Base-by-base conservation (phyloP, 352 stramenopile species). In the Phytophthora vignae region DNA sequence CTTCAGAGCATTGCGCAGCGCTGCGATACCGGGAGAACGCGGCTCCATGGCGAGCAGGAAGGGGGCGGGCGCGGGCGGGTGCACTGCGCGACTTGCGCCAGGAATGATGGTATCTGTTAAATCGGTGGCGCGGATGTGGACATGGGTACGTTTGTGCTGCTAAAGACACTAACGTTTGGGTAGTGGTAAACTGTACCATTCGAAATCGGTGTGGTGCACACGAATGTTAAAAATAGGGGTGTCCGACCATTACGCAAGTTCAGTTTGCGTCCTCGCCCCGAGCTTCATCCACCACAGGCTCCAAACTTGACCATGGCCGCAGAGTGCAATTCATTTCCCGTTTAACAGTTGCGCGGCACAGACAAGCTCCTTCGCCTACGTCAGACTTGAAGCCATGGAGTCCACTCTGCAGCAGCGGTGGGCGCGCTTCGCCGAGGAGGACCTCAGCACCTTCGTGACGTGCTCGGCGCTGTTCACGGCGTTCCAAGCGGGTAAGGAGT, bases 401-500 rank as follows among this genome's bases (percentile, higher is more conserved):
- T 55, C 64, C 10, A 54, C 76, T 0, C 40, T 78, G 50, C 57
- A 76, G 54, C 73, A 85, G 66, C 78, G 82, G 50, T 74, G 72
- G 75, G 33, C 46, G 25, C 81, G 83, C 36, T 89, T 90, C 60
- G 70, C 83, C 2, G 69, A 86, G 36, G 83, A 89, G 36, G 83
- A 90, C 52, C 54, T 78, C 46, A 25, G 17, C 46, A 81, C 71
- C 3, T 78, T 88, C 50, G 69, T 67, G 11, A 56, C 72, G 22
- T 76, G 64, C 31, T 78, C 79, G 48, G 40, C 49, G 31, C 59
- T 85, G 2, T 78, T 83, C 58, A 63, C 73, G 5, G 55, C 33
- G 14, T 64, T 79, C 42, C 67, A 79, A 54, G 8, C 69, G 31
- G 70, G 67, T 29, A 74, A 77, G 31, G 78, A 88, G 73, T 79